Evolutionary conservation across 345 rosid genomes (phyloP).

Genomic region (Eucalyptus regnans): DNA sequence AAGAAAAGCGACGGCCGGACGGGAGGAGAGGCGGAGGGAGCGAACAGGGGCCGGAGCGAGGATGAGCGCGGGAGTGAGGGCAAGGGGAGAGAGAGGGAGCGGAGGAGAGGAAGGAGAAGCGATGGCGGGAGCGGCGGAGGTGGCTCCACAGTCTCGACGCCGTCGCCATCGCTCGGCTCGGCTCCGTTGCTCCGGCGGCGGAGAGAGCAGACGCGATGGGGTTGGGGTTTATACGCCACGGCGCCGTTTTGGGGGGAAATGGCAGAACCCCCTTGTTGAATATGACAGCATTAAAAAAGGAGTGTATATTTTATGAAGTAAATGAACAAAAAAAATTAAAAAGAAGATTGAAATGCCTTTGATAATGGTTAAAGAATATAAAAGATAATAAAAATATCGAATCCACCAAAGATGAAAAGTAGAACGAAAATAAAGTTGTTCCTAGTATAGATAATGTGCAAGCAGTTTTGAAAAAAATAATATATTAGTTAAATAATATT

Average conservation of each 20-base stretch:
- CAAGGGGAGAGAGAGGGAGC: background rate
- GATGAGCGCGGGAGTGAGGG: background rate
- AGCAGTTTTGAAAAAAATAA: background rate
- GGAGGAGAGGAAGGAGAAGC: background rate
- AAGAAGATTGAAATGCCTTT: background rate
- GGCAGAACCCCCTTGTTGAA: background rate
- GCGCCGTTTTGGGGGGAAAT: background rate
- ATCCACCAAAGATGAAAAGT: background rate
- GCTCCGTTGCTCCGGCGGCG: background rate
- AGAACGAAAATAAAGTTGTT: background rate
- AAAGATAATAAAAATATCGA: background rate
- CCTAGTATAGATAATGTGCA: background rate
- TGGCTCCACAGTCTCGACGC: slow-evolving; percentile 27
- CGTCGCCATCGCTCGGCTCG: background rate
- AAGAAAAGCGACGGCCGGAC: background rate
- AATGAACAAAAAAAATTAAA: background rate
- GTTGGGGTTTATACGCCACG: background rate
- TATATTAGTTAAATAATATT: background rate
- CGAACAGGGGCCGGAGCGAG: background rate
- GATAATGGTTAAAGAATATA: background rate
- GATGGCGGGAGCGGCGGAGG: slow-evolving; percentile 1
- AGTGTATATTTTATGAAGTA: background rate
- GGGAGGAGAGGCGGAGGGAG: background rate
- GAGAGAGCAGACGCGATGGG: background rate
- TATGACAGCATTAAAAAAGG: background rate